phyloP scores from a whole-genome alignment of 176 grass and related monocot genomes.

The Triticum timopheevii region DNA sequence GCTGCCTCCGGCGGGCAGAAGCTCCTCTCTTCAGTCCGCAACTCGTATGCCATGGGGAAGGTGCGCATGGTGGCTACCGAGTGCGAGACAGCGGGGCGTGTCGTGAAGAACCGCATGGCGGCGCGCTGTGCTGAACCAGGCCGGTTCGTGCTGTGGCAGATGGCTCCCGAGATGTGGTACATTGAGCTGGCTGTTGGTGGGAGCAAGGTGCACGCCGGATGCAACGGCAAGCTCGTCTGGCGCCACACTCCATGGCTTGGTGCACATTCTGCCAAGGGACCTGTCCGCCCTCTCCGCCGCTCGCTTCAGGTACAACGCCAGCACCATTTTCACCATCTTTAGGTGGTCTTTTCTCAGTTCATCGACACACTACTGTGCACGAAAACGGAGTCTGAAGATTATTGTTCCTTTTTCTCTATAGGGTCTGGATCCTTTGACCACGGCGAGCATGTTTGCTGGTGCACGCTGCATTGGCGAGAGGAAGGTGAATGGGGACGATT shows the following conservation, averaged over 20 bases:
- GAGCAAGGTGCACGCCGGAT: slow-evolving; percentile 84
- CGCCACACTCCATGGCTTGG: slow-evolving; percentile 87
- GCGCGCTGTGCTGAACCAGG: slow-evolving; percentile 52
- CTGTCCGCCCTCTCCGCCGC: slow-evolving; percentile 77
- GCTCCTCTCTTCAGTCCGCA: slow-evolving; percentile 58
- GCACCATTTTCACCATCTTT: background rate
- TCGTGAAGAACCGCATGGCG: slow-evolving; percentile 64
- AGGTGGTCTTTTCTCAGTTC: background rate
- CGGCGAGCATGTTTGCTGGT: slow-evolving; percentile 71
- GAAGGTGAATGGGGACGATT: slow-evolving; percentile 84
- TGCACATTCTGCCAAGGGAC: slow-evolving; percentile 76
- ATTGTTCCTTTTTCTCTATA: slow-evolving; percentile 33
- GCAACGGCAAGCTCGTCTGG: slow-evolving; percentile 82
- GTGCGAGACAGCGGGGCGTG: slow-evolving; percentile 58
- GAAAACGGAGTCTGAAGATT: background rate
- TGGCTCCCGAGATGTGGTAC: slow-evolving; percentile 94
- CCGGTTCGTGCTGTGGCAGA: slow-evolving; percentile 87
- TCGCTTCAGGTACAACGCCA: slow-evolving; percentile 53
- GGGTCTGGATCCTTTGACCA: slow-evolving; percentile 81
- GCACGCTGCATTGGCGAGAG: slow-evolving; percentile 78
- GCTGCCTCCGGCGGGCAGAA: slow-evolving; percentile 73
- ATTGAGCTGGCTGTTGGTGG: slow-evolving; percentile 79
- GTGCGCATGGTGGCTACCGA: slow-evolving; percentile 73
- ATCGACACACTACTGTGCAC: background rate
- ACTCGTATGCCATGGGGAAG: slow-evolving; percentile 75